These are phyloP conservation scores for Kodamaea alishanica DNA, from an alignment of 1,139 yeast species.

Conservation along the genomic window DNA sequence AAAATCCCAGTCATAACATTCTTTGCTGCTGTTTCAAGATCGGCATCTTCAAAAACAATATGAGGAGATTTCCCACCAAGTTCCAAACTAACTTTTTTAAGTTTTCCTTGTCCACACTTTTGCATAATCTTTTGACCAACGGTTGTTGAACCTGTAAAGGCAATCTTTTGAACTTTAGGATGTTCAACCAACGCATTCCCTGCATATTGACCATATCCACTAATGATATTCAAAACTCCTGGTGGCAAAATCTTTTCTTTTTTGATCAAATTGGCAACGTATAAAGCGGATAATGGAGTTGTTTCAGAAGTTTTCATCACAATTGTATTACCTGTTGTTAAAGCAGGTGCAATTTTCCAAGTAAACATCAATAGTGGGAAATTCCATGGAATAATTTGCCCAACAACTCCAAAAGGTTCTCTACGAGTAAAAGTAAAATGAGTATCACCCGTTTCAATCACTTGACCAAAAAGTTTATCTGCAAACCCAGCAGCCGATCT, in stretches of 20 bases:
- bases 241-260: slow-evolving; percentile 70
- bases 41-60: slow-evolving; percentile 72
- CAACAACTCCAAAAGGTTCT: slow-evolving; percentile 79
- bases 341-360: slow-evolving; percentile 84
- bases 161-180: slow-evolving; percentile 68
- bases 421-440: slow-evolving; percentile 28
- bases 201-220: slow-evolving; percentile 76
- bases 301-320: slow-evolving; percentile 81
- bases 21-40: slow-evolving; percentile 39
- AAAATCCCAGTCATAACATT: slow-evolving; percentile 18
- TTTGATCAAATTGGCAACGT: slow-evolving; percentile 53
- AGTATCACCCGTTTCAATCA: slow-evolving; percentile 19
- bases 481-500: slow-evolving; percentile 20
- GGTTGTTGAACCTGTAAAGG: slow-evolving; percentile 83
- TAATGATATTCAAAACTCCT: slow-evolving; percentile 72
- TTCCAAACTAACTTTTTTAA: slow-evolving; percentile 79
- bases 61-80: slow-evolving; percentile 87
- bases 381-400: slow-evolving; percentile 85
- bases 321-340: slow-evolving; percentile 77
- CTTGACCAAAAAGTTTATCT: slow-evolving; percentile 18
- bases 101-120: slow-evolving; percentile 62
- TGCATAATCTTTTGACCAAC: slow-evolving; percentile 76
- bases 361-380: slow-evolving; percentile 82
- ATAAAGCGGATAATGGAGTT: slow-evolving; percentile 77
- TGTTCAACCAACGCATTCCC: slow-evolving; percentile 73